Conservation (phyloP, 2,329 filamentous ascomycete species). For the Aureobasidium sp. region DNA sequence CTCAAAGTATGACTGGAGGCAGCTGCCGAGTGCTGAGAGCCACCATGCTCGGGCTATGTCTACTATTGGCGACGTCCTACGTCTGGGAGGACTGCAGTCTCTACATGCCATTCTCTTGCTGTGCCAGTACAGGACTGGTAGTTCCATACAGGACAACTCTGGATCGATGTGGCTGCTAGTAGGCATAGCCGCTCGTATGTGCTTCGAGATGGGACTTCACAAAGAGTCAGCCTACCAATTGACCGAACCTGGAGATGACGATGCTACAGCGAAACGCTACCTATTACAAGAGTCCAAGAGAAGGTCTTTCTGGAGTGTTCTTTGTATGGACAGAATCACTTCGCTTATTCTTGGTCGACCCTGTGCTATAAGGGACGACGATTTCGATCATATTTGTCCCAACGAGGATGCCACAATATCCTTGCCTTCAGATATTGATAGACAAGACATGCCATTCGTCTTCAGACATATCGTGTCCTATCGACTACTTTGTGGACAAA, state of each 20-base stretch:
- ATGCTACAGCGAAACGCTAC: neutral
- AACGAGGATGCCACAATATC: slow-evolving; percentile 13
- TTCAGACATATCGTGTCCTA: slow-evolving; percentile 35
- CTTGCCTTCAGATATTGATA: neutral
- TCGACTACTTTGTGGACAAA: slow-evolving; percentile 32
- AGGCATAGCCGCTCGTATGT: slow-evolving; percentile 33
- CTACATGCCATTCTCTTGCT: slow-evolving; percentile 36
- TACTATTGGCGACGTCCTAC: slow-evolving; percentile 30
- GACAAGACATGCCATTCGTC: slow-evolving; percentile 11
- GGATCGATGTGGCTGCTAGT: slow-evolving; percentile 37
- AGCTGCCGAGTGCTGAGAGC: slow-evolving; percentile 33
- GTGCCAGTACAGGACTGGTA: slow-evolving; percentile 36
- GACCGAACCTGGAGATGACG: neutral
- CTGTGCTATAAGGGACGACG: slow-evolving; percentile 33
- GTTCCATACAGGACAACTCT: slow-evolving; percentile 25
- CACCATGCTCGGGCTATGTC: slow-evolving; percentile 33
- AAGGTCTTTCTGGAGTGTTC: slow-evolving; percentile 36
- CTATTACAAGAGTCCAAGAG: slow-evolving; percentile 29
- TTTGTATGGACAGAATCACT: slow-evolving; percentile 31
- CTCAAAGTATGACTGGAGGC: slow-evolving; percentile 38
- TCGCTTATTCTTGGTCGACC: slow-evolving; percentile 33
- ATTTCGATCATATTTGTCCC: slow-evolving; percentile 32
- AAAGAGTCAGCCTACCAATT: slow-evolving; percentile 28
- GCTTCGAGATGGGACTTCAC: slow-evolving; percentile 48
- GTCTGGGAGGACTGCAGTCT: slow-evolving; percentile 27